phyloP scores from a whole-genome alignment of 2,329 filamentous ascomycete genomes.

The Aureobasidium uvarum region DNA sequence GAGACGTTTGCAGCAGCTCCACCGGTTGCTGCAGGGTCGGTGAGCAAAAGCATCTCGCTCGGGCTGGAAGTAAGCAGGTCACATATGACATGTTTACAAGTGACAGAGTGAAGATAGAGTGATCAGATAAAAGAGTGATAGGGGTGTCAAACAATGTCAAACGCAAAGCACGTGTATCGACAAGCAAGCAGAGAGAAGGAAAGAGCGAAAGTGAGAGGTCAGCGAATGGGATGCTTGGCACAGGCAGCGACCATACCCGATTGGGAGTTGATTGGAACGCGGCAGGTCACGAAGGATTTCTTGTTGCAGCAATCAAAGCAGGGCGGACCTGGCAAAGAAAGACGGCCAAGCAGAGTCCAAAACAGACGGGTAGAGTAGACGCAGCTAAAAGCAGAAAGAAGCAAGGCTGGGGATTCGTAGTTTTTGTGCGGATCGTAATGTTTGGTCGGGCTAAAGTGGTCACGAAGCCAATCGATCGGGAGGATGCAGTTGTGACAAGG shows the following conservation, averaged over 20 bases:
- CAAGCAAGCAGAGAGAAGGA: background rate
- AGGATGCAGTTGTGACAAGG: conserved; percentile 20
- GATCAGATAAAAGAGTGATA: background rate
- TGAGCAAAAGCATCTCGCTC: conserved; percentile 2
- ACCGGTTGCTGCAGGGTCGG: conserved; percentile 10
- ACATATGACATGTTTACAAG: background rate
- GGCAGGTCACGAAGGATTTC: conserved; percentile 4
- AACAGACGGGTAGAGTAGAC: background rate
- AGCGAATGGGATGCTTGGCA: conserved; percentile 7
- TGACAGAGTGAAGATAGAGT: background rate
- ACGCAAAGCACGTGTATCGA: background rate
- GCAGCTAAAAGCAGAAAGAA: background rate
- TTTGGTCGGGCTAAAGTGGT: conserved; percentile 3
- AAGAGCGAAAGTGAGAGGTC: background rate
- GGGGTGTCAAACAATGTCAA: background rate
- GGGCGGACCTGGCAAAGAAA: background rate
- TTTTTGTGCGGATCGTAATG: background rate
- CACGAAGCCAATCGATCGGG: conserved; percentile 20
- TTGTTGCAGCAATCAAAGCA: conserved; percentile 14
- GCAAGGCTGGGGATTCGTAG: background rate
- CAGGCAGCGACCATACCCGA: background rate
- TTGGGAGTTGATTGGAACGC: conserved; percentile 17
- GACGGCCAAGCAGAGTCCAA: background rate
- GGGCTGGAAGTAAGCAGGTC: background rate
- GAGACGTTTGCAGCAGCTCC: background rate